A percentile compares a stretch with the other conserved stretches of the same genome.
Conservation (phyloP, 129 eudicot genomes). For the Cynara cardunculus region DNA sequence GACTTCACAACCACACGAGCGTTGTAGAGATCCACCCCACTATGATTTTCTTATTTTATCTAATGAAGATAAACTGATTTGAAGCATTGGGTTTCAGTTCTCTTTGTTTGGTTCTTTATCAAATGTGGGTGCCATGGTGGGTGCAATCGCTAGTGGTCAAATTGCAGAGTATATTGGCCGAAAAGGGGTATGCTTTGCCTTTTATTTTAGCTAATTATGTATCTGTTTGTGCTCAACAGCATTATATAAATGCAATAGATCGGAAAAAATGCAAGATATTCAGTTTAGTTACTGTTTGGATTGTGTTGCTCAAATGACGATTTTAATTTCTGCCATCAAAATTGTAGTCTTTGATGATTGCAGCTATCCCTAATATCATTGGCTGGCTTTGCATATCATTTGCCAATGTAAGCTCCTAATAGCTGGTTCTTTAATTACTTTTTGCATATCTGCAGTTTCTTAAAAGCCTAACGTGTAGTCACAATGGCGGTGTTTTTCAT, state of each 20-base stretch:
- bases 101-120: slow-evolving; percentile 90
- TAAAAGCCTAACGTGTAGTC: background rate
- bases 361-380: slow-evolving; percentile 42
- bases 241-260: background rate
- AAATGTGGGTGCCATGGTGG: slow-evolving; percentile 99
- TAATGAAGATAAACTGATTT: slow-evolving; percentile 6
- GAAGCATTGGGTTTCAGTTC: slow-evolving; percentile 50
- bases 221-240: background rate
- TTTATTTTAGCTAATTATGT: background rate
- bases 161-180: slow-evolving; percentile 93
- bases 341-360: slow-evolving; percentile 44
- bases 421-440: background rate
- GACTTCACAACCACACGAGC: background rate
- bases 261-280: background rate
- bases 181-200: slow-evolving; percentile 67
- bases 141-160: slow-evolving; percentile 97
- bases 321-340: slow-evolving; percentile 9
- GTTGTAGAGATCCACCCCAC: background rate
- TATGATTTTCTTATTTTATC: background rate
- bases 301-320: background rate
- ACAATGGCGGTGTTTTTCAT: slow-evolving; percentile 3
- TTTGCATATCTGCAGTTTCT: background rate
- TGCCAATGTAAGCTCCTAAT: slow-evolving; percentile 33
- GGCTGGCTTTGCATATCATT: slow-evolving; percentile 43
- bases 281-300: background rate